A percentile compares a stretch with the other conserved stretches of the same genome.
These are phyloP conservation scores for Reutealis trisperma DNA, from an alignment of 345 rosid genomes.

Conservation along the genomic window DNA sequence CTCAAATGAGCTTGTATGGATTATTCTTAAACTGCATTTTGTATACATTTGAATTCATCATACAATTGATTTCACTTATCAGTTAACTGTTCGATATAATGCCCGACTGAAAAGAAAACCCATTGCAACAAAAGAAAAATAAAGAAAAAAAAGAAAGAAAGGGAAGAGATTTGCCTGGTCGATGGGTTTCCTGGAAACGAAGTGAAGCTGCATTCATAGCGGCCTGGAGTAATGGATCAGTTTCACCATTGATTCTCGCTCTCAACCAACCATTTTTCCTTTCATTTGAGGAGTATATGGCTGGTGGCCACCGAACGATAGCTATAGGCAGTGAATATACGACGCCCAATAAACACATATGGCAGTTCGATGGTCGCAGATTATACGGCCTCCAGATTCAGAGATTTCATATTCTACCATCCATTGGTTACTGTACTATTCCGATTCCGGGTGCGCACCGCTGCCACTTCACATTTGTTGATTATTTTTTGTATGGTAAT, in stretches of 20 bases:
- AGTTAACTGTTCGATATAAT: conserved; percentile 25
- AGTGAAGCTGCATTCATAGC: conserved; percentile 67
- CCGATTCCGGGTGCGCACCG: neutral
- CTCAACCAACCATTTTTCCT: conserved; percentile 27
- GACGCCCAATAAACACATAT: conserved; percentile 31
- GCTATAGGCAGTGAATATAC: conserved; percentile 8
- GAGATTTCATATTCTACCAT: conserved; percentile 4
- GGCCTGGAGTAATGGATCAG: conserved; percentile 59
- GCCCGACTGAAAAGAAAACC: conserved; percentile 16
- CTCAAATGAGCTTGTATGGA: neutral
- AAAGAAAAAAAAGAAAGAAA: neutral
- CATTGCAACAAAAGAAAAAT: neutral
- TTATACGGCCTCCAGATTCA: neutral
- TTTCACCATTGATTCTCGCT: conserved; percentile 48
- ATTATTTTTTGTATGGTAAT: neutral
- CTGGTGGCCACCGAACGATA: conserved; percentile 14
- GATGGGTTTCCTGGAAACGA: conserved; percentile 78
- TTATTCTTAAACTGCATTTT: neutral
- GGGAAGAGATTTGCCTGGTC: conserved; percentile 44
- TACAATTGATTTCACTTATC: neutral
- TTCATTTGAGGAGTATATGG: conserved; percentile 15
- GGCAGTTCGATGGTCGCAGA: neutral
- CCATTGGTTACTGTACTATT: neutral
- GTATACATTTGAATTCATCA: neutral
- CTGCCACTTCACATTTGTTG: neutral